Evolutionary conservation across 192 early-diverging fungal species (phyloP).

Genomic region (Coemansia umbellata): DNA sequence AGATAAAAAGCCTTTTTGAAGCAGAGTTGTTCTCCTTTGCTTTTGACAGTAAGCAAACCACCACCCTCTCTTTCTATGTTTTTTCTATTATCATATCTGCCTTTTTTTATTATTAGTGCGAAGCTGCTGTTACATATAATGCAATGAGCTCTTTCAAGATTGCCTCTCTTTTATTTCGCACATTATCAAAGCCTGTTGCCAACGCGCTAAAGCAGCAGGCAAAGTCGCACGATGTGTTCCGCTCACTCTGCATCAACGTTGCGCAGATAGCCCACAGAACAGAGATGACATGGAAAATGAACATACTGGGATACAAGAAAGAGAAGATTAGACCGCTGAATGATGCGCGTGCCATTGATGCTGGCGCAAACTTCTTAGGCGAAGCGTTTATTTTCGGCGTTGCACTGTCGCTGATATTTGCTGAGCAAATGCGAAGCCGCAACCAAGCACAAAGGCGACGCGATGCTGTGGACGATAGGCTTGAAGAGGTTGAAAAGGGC

Average conservation of each 20-base stretch:
- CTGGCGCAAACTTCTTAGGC: constrained; percentile 75
- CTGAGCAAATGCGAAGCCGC: constrained; percentile 64
- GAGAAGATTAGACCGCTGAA: constrained; percentile 75
- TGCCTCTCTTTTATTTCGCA: constrained; percentile 59
- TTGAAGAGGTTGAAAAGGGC: constrained; percentile 54
- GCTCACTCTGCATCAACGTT: constrained; percentile 67
- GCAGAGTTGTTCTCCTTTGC: no score
- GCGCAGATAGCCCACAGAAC: constrained; percentile 73
- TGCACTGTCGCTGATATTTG: constrained; percentile 65
- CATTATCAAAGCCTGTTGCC: constrained; percentile 61
- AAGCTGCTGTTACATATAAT: not conserved
- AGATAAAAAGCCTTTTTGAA: no score
- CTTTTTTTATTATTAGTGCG: not conserved
- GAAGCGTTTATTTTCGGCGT: constrained; percentile 76
- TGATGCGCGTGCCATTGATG: constrained; percentile 74
- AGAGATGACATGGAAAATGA: constrained; percentile 84
- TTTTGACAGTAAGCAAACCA: no score
- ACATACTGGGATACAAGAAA: constrained; percentile 69
- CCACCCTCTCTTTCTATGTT: not conserved
- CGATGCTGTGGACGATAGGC: constrained; percentile 41
- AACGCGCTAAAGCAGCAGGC: constrained; percentile 53
- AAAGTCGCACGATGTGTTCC: constrained; percentile 59
- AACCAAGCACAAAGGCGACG: constrained; percentile 30
- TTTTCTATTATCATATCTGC: not conserved
- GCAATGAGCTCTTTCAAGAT: constrained; percentile 64